phyloP scores from a whole-genome alignment of 345 rosid genomes.

The Eucalyptus leucophloia region DNA sequence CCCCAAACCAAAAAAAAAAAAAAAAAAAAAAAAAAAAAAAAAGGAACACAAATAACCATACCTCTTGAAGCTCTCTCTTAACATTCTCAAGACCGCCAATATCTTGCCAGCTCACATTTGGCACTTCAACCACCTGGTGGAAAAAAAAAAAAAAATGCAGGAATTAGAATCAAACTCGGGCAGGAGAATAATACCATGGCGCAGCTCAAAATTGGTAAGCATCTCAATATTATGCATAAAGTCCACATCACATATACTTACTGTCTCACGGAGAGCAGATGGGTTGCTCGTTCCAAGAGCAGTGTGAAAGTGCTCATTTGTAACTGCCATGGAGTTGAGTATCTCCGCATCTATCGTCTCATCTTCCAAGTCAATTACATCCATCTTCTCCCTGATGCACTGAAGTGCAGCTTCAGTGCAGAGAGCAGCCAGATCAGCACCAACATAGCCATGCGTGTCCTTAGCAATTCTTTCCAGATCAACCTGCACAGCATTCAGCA shows the following conservation, averaged over 20 bases:
- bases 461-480: constrained; percentile 86
- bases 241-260: background rate
- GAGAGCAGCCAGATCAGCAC: constrained; percentile 94
- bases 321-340: constrained; percentile 88
- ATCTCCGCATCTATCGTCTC: constrained; percentile 90
- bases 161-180: background rate
- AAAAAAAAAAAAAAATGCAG: no score
- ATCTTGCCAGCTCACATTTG: constrained; percentile 85
- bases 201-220: background rate
- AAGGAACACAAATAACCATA: background rate
- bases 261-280: constrained; percentile 9
- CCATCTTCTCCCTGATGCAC: constrained; percentile 98
- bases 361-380: constrained; percentile 94
- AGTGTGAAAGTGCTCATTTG: constrained; percentile 89
- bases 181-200: background rate
- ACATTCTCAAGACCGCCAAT: constrained; percentile 96
- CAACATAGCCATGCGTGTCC: constrained; percentile 96
- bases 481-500: constrained; percentile 29
- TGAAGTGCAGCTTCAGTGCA: constrained; percentile 98
- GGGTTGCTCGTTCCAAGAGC: constrained; percentile 19
- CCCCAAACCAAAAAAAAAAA: background rate
- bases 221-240: background rate
- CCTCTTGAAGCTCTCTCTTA: constrained; percentile 95
- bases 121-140: constrained; percentile 84
- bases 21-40: background rate